Conservation (phyloP, 164 flowering plant species). For the Vitis cinerea region DNA sequence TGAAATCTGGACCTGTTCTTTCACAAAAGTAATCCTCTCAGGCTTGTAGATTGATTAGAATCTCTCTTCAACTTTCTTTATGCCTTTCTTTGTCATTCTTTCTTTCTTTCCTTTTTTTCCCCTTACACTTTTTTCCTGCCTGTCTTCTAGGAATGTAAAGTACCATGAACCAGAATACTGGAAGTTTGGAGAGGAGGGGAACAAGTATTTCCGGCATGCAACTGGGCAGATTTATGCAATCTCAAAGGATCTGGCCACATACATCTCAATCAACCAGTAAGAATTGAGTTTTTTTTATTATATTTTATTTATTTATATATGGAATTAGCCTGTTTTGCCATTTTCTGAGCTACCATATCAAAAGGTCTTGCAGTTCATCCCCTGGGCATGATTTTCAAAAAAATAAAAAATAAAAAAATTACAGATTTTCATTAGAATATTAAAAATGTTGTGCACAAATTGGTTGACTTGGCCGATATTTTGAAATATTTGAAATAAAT, state of each 20-base stretch:
- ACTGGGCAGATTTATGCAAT: conserved; percentile 90
- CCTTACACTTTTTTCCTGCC: neutral
- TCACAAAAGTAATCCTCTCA: conserved; percentile 60
- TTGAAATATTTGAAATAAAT: neutral
- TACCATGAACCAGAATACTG: conserved; percentile 90
- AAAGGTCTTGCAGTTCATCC: no score
- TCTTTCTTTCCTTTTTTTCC: conserved; percentile 1
- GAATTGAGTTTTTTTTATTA: conserved; percentile 17
- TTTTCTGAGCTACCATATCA: neutral
- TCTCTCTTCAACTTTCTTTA: neutral
- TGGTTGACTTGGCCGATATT: no score
- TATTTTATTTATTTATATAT: no score
- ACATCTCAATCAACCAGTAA: conserved; percentile 85
- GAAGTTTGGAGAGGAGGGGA: conserved; percentile 95
- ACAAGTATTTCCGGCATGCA: conserved; percentile 89
- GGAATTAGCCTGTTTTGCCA: neutral
- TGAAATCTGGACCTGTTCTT: conserved; percentile 98
- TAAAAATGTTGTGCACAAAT: no score
- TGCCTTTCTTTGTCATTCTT: neutral
- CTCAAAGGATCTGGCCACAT: conserved; percentile 84
- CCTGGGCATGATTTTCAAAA: neutral
- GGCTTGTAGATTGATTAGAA: conserved; percentile 9
- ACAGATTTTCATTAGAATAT: neutral
- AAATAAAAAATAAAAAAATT: neutral
- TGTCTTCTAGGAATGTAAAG: conserved; percentile 56